Evolutionary conservation across 805 yeast species (phyloP).

Genomic region (Candida coquimbonensis): DNA sequence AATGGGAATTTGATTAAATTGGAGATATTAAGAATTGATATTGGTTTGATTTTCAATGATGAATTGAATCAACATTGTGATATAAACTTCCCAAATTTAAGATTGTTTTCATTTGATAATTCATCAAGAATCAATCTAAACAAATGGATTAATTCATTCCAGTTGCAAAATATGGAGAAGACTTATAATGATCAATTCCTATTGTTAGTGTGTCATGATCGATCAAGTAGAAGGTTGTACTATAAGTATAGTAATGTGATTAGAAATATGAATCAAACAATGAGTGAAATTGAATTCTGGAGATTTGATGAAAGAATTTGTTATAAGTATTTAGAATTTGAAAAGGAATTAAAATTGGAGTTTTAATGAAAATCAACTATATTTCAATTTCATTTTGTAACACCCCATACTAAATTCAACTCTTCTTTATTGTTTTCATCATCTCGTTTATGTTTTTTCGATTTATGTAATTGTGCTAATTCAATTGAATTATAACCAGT

Average conservation of each 20-base stretch:
- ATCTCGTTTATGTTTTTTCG: slow-evolving; percentile 7
- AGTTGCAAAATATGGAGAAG: slow-evolving; percentile 4
- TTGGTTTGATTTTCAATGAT: slow-evolving; percentile 12
- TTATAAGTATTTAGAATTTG: not conserved
- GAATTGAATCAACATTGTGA: not conserved
- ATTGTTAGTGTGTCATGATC: slow-evolving; percentile 16
- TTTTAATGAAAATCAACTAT: not conserved
- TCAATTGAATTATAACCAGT: slow-evolving; percentile 17
- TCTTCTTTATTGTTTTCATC: not conserved
- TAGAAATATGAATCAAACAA: not conserved
- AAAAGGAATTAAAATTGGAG: slow-evolving; percentile 1
- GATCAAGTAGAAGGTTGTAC: slow-evolving; percentile 10
- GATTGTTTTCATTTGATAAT: slow-evolving; percentile 23
- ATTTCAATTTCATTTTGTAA: not conserved
- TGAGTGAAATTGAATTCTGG: slow-evolving; percentile 9
- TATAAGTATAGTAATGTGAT: slow-evolving; percentile 1
- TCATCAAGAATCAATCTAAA: slow-evolving; percentile 12
- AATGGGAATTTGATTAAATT: slow-evolving; percentile 5
- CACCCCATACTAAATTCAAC: slow-evolving; percentile 12
- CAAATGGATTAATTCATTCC: slow-evolving; percentile 18
- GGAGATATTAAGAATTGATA: slow-evolving; percentile 18
- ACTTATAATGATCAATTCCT: slow-evolving; percentile 10
- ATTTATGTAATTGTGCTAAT: slow-evolving; percentile 9
- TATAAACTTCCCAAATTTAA: slow-evolving; percentile 14
- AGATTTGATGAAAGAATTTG: slow-evolving; percentile 1